Evolutionary conservation across 73 alveolate species (phyloP).

Genomic region (Blepharisma stoltei): DNA sequence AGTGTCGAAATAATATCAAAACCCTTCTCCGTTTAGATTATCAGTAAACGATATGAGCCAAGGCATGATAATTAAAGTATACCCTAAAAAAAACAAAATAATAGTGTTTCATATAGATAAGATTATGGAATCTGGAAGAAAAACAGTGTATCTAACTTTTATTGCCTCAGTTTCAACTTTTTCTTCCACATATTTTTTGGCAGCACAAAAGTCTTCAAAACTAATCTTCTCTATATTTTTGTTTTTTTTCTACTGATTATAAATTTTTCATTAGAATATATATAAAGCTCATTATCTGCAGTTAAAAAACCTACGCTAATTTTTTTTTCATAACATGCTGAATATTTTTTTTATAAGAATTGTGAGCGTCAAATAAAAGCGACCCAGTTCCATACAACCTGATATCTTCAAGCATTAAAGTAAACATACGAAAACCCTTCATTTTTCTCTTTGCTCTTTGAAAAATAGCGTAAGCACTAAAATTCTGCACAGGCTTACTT

Average conservation of each 20-base stretch:
- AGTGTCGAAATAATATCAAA: slow-evolving; percentile 35
- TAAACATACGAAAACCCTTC: background rate
- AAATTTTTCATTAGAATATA: too few relatives aligned
- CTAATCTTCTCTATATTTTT: too few relatives aligned
- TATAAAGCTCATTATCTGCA: too few relatives aligned
- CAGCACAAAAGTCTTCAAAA: too few relatives aligned
- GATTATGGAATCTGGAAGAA: background rate
- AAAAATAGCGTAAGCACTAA: too few relatives aligned
- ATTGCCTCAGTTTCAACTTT: too few relatives aligned
- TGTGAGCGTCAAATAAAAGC: slow-evolving; percentile 33
- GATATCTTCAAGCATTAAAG: slow-evolving; percentile 34
- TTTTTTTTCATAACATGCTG: slow-evolving; percentile 11
- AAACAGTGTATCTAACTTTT: too few relatives aligned
- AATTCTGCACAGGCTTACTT: too few relatives aligned
- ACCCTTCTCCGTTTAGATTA: background rate
- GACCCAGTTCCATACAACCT: slow-evolving; percentile 45
- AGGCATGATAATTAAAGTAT: slow-evolving; percentile 58
- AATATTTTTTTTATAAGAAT: slow-evolving; percentile 8
- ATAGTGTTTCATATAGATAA: slow-evolving; percentile 43
- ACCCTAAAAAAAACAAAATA: slow-evolving; percentile 37
- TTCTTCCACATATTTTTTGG: too few relatives aligned
- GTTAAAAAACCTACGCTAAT: too few relatives aligned
- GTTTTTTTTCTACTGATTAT: too few relatives aligned
- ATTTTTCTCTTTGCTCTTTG: background rate
- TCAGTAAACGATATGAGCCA: slow-evolving; percentile 48